A percentile compares a stretch with the other conserved stretches of the same genome.
phyloP scores from a whole-genome alignment of 176 grass and related monocot genomes.

The Cenchrus purpureus region DNA sequence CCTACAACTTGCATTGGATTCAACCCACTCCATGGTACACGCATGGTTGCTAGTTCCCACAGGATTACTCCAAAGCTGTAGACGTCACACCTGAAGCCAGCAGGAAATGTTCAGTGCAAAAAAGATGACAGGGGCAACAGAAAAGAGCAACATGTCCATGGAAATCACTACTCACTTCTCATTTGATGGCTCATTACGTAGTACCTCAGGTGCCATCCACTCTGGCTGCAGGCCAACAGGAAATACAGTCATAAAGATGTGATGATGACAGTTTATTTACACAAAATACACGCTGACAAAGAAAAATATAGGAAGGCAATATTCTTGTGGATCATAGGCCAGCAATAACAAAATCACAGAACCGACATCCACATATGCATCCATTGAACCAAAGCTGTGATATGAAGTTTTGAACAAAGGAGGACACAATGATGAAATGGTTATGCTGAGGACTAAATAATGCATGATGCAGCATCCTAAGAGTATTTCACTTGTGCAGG shows the following conservation, averaged over 20 bases:
- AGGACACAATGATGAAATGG: neutral
- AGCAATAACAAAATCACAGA: conserved; percentile 5
- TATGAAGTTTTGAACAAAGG: conserved; percentile 18
- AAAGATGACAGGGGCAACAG: conserved; percentile 1
- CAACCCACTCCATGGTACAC: conserved; percentile 88
- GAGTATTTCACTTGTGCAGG: neutral
- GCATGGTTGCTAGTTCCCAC: conserved; percentile 93
- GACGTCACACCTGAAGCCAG: conserved; percentile 79
- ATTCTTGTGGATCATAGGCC: conserved; percentile 12
- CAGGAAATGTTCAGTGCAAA: conserved; percentile 29
- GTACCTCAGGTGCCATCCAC: conserved; percentile 99
- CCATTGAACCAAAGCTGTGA: conserved; percentile 10
- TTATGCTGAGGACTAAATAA: neutral
- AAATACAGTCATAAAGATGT: conserved; percentile 24
- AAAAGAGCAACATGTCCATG: conserved; percentile 9
- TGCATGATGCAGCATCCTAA: neutral
- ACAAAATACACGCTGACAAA: conserved; percentile 30
- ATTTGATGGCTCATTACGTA: conserved; percentile 90
- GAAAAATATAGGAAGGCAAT: conserved; percentile 13
- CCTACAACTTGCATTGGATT: conserved; percentile 99
- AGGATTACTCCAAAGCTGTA: conserved; percentile 99
- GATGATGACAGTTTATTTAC: neutral
- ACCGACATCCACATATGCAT: neutral
- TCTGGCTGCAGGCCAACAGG: conserved; percentile 75
- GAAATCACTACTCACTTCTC: conserved; percentile 79